A percentile compares a stretch with the other conserved stretches of the same genome.
Conservation (phyloP, 2,329 filamentous ascomycete genomes). For the Stemphylium lycopersici region DNA sequence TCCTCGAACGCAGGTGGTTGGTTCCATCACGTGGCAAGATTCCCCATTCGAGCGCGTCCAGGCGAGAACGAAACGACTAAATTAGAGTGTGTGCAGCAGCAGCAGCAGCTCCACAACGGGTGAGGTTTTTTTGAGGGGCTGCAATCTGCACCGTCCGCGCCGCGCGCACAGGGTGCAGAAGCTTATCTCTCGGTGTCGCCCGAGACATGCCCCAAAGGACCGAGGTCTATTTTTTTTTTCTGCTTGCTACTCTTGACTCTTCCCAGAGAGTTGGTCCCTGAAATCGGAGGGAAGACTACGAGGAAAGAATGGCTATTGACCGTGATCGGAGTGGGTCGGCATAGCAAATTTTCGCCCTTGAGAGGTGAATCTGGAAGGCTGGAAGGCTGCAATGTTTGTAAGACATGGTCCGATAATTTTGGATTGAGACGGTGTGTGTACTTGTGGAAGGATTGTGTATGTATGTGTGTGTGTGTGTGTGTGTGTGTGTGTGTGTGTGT, state of each 20-base stretch:
- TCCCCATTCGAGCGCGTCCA: conserved; percentile 8
- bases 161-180: conserved; percentile 4
- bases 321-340: conserved; percentile 15
- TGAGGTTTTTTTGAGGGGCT: conserved; percentile 1
- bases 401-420: background rate
- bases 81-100: background rate
- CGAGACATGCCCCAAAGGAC: conserved; percentile 3
- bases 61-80: conserved; percentile 10
- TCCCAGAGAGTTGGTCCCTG: conserved; percentile 8
- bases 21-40: conserved; percentile 5
- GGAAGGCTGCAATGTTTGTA: background rate
- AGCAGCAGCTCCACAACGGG: conserved; percentile 18
- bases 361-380: conserved; percentile 4
- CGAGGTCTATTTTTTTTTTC: conserved; percentile 2
- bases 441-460: background rate
- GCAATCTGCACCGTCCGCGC: background rate
- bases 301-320: background rate
- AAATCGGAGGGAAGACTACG: conserved; percentile 1
- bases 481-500: too few relatives aligned
- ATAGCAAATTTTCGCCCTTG: conserved; percentile 20
- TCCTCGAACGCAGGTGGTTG: background rate
- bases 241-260: too few relatives aligned
- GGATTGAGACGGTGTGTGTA: background rate
- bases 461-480: background rate
- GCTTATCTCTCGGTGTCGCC: conserved; percentile 10